These are phyloP conservation scores for Epichloe uncinata DNA, from an alignment of 2,329 filamentous ascomycete genomes.

Conservation along the genomic window DNA sequence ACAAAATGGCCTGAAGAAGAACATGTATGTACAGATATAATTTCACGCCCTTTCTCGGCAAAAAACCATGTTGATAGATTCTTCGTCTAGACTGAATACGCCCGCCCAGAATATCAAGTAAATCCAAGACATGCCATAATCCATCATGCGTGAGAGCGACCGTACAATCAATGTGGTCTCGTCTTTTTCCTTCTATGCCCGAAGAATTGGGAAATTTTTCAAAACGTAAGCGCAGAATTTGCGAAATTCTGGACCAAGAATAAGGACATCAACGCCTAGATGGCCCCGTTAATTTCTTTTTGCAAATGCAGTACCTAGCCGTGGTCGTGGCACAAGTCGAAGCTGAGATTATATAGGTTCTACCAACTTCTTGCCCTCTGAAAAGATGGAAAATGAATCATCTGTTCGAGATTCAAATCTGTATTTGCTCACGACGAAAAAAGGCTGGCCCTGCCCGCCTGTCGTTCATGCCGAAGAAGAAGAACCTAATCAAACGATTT, in stretches of 20 bases:
- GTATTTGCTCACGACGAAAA: background rate
- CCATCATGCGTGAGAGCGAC: background rate
- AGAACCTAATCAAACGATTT: conserved; percentile 37
- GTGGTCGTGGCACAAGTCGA: too few species aligned
- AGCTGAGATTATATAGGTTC: too few species aligned
- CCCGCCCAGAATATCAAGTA: background rate
- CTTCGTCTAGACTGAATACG: background rate
- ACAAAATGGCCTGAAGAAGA: background rate
- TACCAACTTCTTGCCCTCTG: too few species aligned
- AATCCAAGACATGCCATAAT: background rate
- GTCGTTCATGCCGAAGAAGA: too few species aligned
- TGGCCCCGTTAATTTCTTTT: too few species aligned
- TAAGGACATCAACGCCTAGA: too few species aligned
- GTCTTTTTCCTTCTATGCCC: background rate
- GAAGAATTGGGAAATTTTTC: too few species aligned
- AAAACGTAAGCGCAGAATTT: too few species aligned
- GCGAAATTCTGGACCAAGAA: too few species aligned
- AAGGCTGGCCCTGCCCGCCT: background rate
- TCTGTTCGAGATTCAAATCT: too few species aligned
- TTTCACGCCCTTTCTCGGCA: background rate
- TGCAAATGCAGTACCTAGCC: too few species aligned
- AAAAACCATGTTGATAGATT: background rate
- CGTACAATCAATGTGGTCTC: background rate
- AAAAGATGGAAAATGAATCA: too few species aligned
- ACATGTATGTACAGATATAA: background rate